phyloP scores from a whole-genome alignment of 371 early-diverging fungal genomes.

The Mucor mucedo region DNA sequence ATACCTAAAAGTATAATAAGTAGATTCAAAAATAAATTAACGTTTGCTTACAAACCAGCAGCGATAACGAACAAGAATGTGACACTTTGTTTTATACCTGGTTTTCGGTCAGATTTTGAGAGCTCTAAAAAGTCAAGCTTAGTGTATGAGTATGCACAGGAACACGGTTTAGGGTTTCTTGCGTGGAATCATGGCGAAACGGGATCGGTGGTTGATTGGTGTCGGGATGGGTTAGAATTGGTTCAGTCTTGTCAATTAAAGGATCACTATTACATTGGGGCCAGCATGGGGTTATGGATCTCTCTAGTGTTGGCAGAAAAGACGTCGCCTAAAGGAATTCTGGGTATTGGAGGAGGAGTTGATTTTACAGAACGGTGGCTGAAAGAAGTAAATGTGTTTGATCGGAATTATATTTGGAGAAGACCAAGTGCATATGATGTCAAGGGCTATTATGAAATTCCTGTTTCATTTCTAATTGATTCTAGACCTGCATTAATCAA shows the following conservation, averaged over 20 bases:
- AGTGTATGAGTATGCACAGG: slow-evolving; percentile 23
- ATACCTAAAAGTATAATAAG: slow-evolving; percentile 8
- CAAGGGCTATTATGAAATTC: slow-evolving; percentile 44
- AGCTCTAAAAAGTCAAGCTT: slow-evolving; percentile 37
- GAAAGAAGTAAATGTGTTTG: slow-evolving; percentile 29
- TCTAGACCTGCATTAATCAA: slow-evolving; percentile 32
- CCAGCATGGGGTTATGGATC: slow-evolving; percentile 53
- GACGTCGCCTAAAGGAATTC: slow-evolving; percentile 22
- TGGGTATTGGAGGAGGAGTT: slow-evolving; percentile 46
- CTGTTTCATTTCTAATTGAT: slow-evolving; percentile 33
- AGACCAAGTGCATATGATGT: slow-evolving; percentile 41
- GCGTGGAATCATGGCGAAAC: slow-evolving; percentile 42
- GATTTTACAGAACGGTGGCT: slow-evolving; percentile 50
- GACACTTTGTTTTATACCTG: slow-evolving; percentile 53
- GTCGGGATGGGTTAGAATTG: slow-evolving; percentile 24
- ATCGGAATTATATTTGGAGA: slow-evolving; percentile 29
- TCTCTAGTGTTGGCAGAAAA: slow-evolving; percentile 28
- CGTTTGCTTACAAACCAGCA: background rate
- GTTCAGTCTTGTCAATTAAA: background rate
- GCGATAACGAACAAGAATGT: background rate
- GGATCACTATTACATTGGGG: slow-evolving; percentile 28
- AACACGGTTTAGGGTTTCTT: slow-evolving; percentile 33
- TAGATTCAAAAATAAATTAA: background rate
- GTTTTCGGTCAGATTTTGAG: slow-evolving; percentile 40
- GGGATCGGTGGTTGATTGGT: slow-evolving; percentile 34